Percentiles rank a stretch among this genome's conserved stretches.
These are phyloP conservation scores for Lasiosphaeria ovina DNA, from an alignment of 495 filamentous ascomycete genomes.

Conservation along the genomic window DNA sequence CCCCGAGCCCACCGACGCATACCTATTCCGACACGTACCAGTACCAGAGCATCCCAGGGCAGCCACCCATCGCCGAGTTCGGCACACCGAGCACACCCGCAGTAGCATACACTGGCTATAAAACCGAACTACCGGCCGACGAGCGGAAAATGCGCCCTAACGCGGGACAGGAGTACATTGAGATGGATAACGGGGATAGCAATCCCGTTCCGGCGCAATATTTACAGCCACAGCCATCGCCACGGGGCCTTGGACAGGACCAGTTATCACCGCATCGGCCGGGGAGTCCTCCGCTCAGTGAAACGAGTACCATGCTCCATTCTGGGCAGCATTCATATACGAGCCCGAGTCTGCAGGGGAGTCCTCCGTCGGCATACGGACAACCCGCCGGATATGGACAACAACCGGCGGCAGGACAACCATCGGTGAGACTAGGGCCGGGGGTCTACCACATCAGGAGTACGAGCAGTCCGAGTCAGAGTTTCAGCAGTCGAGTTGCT, in stretches of 20 bases:
- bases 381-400: not conserved
- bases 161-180: not conserved
- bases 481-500: not conserved
- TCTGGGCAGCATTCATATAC: not conserved
- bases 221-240: not conserved
- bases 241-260: not conserved
- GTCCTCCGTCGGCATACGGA: not conserved
- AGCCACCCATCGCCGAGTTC: not conserved
- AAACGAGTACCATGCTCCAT: not conserved
- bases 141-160: conserved; percentile 1
- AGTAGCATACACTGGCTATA: conserved; percentile 16
- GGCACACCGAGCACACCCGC: conserved; percentile 2
- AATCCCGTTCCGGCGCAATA: not conserved
- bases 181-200: not conserved
- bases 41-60: not conserved
- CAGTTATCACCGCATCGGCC: not conserved
- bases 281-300: not conserved
- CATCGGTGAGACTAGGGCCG: not conserved
- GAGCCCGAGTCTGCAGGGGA: not conserved
- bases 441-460: conserved; percentile 3
- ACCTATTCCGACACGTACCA: conserved; percentile 4
- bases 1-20: conserved; percentile 1
- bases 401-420: not conserved
- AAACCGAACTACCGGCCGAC: conserved; percentile 20
- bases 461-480: conserved; percentile 8